Evolutionary conservation across 2,329 filamentous ascomycete genomes (phyloP), one percentile per base, ranked within the genome.

Genomic region (Botrytis fabae): DNA sequence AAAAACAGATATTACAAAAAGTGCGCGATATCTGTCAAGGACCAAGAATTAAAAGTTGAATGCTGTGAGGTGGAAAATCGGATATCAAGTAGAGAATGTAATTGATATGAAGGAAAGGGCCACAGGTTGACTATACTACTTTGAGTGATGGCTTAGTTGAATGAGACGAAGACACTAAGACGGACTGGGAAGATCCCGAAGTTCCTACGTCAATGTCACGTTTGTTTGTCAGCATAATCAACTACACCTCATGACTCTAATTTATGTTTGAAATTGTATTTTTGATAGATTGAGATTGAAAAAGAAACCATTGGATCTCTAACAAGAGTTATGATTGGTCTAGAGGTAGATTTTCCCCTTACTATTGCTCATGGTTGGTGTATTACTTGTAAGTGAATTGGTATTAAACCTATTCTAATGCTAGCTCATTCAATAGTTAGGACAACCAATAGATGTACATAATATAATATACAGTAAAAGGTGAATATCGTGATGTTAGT

Each of bases 221-320:
- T 57, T 57, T 57, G n/a, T 32, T 57, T 57, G 51, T 57, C 51
- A 57, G n/a, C 51, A 57, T 9, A 25, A 38, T 38, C 22, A 38
- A n/a, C 35, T 25, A 38, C 35, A 61, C 1, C 57, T 35, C 32
- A 25, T 61, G 12, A 25, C 22, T n/a, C 20, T 54, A 4, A 35
- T 35, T 59, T 59, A 59, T 22, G 16, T 22, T 35, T 25, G 2
- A 60, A 12, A 22, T 2, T 22, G 6, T 20, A 60, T 14, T 0
- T 18, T 18, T 57, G 25, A 32, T 3, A 32, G n/a, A 18, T 28
- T 3, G 18, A 14, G 2, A 32, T 16, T 8, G 14, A 4, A 57
- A 18, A 28, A 4, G 2, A 32, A 8, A 0, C n/a, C 6, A 1
- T 32, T 32, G 3, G 6, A 32, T 5, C n/a, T 16, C 3, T 9